Evolutionary conservation across 1,284 basidiomycete genomes (phyloP).

Genomic region (Amylostereum areolatum): DNA sequence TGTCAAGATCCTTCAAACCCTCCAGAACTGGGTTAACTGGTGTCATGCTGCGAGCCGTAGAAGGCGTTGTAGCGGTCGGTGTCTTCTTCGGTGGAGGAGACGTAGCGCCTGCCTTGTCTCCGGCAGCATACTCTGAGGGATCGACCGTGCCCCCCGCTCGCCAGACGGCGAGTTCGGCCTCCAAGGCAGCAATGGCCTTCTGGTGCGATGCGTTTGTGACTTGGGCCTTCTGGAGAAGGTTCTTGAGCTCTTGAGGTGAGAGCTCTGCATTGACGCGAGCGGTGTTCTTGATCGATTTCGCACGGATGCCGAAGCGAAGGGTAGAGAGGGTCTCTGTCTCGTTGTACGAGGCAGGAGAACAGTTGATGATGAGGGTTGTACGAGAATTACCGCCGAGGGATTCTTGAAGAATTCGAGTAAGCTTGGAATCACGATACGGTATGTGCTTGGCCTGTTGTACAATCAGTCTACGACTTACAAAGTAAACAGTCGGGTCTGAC

Average conservation of each 20-base stretch:
- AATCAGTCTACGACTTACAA: not conserved
- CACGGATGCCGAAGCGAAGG: slow-evolving; percentile 96
- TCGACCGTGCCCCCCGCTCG: slow-evolving; percentile 85
- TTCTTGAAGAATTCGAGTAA: slow-evolving; percentile 99
- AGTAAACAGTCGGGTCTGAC: slow-evolving; percentile 33
- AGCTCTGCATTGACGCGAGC: slow-evolving; percentile 98
- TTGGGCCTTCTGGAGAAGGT: slow-evolving; percentile 86
- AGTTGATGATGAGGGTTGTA: slow-evolving; percentile 98
- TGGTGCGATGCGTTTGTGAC: slow-evolving; percentile 80
- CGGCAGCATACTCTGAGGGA: slow-evolving; percentile 72
- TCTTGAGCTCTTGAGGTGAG: slow-evolving; percentile 94
- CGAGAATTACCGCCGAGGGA: slow-evolving; percentile 98
- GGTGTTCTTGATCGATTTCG: slow-evolving; percentile 99
- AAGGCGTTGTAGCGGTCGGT: slow-evolving; percentile 53
- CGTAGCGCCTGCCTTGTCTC: slow-evolving; percentile 51
- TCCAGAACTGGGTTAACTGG: slow-evolving; percentile 79
- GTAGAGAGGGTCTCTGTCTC: slow-evolving; percentile 97
- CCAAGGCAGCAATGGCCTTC: slow-evolving; percentile 85
- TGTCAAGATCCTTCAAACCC: slow-evolving; percentile 70
- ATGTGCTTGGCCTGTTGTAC: slow-evolving; percentile 83
- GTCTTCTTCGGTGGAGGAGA: slow-evolving; percentile 48
- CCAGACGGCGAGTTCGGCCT: slow-evolving; percentile 92
- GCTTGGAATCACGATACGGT: slow-evolving; percentile 98
- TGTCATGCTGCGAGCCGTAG: slow-evolving; percentile 50
- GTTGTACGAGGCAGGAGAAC: slow-evolving; percentile 96